These are phyloP conservation scores for Plantago coronopus DNA, from an alignment of 305 asterid species.

Conservation along the genomic window DNA sequence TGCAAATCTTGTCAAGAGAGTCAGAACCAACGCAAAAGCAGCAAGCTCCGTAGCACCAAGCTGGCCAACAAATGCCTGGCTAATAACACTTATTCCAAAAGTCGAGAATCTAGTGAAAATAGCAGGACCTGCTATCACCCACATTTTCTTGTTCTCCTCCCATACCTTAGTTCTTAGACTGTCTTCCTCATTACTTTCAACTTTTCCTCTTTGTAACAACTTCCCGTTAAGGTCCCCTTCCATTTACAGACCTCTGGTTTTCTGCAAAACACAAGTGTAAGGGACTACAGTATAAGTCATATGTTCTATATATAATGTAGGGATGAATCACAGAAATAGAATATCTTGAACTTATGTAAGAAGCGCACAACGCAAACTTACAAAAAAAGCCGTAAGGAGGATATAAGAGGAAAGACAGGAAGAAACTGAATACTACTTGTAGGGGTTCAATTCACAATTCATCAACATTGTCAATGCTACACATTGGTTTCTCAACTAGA, in stretches of 20 bases:
- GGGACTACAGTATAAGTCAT: background rate
- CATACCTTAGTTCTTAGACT: constrained; percentile 25
- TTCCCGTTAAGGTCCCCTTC: constrained; percentile 28
- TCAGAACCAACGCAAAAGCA: constrained; percentile 44
- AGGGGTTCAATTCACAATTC: background rate
- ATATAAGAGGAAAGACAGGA: too few species aligned
- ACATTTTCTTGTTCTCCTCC: constrained; percentile 49
- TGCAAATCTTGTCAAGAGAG: constrained; percentile 43
- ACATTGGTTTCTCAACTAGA: constrained; percentile 7
- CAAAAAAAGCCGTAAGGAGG: too few species aligned
- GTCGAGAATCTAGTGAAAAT: constrained; percentile 55
- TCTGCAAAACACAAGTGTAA: background rate
- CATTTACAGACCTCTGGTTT: constrained; percentile 26
- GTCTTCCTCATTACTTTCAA: constrained; percentile 17
- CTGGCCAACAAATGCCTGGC: constrained; percentile 68
- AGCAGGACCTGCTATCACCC: constrained; percentile 65
- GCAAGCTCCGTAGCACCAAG: constrained; percentile 65
- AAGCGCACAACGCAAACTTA: too few species aligned
- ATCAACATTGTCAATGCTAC: background rate
- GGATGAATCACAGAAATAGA: too few species aligned
- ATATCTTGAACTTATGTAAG: too few species aligned
- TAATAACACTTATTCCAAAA: constrained; percentile 42
- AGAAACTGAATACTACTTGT: background rate
- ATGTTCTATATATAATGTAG: background rate
- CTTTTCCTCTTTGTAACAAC: constrained; percentile 18